Evolutionary conservation across 2,329 filamentous ascomycete genomes (phyloP).

Genomic region (Thielaviopsis populi): DNA sequence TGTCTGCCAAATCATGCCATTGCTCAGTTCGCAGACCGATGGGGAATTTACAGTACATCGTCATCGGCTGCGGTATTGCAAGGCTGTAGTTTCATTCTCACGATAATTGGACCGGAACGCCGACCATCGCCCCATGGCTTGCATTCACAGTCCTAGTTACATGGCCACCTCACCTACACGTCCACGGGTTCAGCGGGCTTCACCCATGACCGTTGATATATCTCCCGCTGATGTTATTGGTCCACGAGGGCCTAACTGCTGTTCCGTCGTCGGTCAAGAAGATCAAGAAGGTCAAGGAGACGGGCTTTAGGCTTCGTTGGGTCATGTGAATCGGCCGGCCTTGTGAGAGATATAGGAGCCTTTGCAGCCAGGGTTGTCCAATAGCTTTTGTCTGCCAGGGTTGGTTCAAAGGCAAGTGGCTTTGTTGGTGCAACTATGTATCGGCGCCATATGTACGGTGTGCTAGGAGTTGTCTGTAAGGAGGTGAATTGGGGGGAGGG

Average conservation of each 20-base stretch:
- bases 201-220: background rate
- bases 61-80: background rate
- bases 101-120: background rate
- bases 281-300: background rate
- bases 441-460: background rate
- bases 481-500: background rate
- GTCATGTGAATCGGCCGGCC: background rate
- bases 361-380: background rate
- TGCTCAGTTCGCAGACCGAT: background rate
- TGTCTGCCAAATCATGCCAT: background rate
- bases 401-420: background rate
- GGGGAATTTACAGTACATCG: background rate
- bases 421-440: background rate
- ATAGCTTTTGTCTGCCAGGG: background rate
- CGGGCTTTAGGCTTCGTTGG: background rate
- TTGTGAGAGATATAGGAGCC: background rate
- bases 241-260: too few relatives aligned
- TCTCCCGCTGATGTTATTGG: background rate
- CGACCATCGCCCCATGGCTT: background rate
- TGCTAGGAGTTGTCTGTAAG: background rate
- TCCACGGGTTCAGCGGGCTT: background rate
- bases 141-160: background rate
- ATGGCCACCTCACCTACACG: background rate
- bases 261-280: background rate
- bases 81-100: background rate